Evolutionary conservation across 2,329 filamentous ascomycete species (phyloP), one percentile per base, ranked within the genome.

Genomic region (Raffaelea ambrosiae): DNA sequence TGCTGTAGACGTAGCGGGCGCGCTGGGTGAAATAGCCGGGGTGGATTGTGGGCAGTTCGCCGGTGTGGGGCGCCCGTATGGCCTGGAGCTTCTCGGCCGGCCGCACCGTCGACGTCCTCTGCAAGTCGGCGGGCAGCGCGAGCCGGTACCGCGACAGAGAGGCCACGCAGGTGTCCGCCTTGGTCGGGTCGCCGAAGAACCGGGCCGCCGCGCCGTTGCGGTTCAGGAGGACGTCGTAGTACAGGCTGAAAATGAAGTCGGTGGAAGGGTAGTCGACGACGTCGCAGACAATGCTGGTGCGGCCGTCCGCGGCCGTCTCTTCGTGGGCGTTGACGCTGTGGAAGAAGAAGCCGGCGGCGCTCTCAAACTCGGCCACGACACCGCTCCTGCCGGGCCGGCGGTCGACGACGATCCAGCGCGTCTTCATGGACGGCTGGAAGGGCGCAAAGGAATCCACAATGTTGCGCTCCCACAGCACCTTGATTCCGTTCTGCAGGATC

Each of bases 321-420:
- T 91, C 85, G 60, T 82, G 93, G 0, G 86, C 77, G 55, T 94
- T 94, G 59, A 88, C 70, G 0, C 77, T 79, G 64, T 95, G 88
- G 62, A 94, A 94, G 63, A 80, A 83, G 68, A 90, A 94, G 42
- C 81, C 81, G 0, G 84, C 75, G 0, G 77, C 72, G 16, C 78
- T 83, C 18, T 82, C 74, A 57, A 85, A 90, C 2, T 73, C 77
- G 8, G 79, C 83, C 0, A 93, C 73, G 0, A 93, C 66, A 0
- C 87, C 49, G 2, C 18, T 10, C 43, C 71, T 71, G 4, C 71
- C 74, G 3, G 70, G 64, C 3, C 60, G 70, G 2, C 87, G 78
- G 59, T 93, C 86, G 18, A 94, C 64, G 0, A 94, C 77, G 53
- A 86, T 79, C 88, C 88, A 94, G 23, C 65, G 76, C 35, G 79